Evolutionary conservation across 371 early-diverging fungal genomes (phyloP).

Genomic region (Mortierella sp.): DNA sequence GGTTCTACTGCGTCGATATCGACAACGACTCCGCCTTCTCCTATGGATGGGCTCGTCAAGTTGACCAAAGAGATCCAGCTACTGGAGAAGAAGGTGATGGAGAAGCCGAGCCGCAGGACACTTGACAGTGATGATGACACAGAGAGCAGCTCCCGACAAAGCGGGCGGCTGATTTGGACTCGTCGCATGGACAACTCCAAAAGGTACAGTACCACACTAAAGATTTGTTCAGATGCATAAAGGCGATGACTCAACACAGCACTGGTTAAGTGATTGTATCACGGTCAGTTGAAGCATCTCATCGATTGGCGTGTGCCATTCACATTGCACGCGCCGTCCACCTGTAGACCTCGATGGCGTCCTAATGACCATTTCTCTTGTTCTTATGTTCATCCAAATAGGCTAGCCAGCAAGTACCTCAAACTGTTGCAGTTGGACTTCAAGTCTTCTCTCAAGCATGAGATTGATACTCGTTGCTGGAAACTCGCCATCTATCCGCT

Average conservation of each 20-base stretch:
- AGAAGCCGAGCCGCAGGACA: slow-evolving; percentile 40
- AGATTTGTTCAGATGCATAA: no score
- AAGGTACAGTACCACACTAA: slow-evolving; percentile 25
- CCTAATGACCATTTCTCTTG: slow-evolving; percentile 1
- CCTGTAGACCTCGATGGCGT: background rate
- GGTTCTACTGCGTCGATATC: slow-evolving; percentile 1
- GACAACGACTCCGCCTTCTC: slow-evolving; percentile 17
- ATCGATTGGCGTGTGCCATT: no score
- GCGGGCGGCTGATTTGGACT: slow-evolving; percentile 29
- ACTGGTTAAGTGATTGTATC: background rate
- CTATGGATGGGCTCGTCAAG: slow-evolving; percentile 29
- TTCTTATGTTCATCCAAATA: slow-evolving; percentile 9
- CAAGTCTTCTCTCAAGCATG: slow-evolving; percentile 66
- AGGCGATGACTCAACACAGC: slow-evolving; percentile 15
- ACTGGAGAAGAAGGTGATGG: slow-evolving; percentile 44
- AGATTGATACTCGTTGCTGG: slow-evolving; percentile 72
- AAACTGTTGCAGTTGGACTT: slow-evolving; percentile 63
- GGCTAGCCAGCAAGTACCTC: slow-evolving; percentile 62
- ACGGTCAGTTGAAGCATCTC: no score
- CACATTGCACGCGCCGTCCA: no score
- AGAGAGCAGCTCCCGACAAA: slow-evolving; percentile 20
- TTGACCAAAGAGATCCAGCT: slow-evolving; percentile 51
- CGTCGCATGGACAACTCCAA: slow-evolving; percentile 51
- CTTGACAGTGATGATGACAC: slow-evolving; percentile 44
- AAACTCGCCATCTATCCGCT: slow-evolving; percentile 70